These are phyloP conservation scores for Xylaria curta DNA, from an alignment of 495 filamentous ascomycete species.

Conservation along the genomic window DNA sequence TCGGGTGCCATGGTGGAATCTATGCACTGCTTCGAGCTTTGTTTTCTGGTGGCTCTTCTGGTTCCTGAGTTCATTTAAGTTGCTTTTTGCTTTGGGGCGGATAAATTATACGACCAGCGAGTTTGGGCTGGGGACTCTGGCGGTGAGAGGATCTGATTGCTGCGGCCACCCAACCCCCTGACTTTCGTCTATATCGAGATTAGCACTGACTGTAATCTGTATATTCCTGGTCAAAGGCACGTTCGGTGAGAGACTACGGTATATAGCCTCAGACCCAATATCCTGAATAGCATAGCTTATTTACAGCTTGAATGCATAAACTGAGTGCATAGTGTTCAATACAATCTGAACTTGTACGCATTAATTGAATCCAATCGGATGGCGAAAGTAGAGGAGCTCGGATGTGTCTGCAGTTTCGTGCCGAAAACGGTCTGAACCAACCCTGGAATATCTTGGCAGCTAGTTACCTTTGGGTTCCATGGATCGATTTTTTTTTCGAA, in stretches of 20 bases:
- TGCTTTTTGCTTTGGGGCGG: neutral
- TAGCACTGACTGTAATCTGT: neutral
- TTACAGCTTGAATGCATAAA: neutral
- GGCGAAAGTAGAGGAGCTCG: neutral
- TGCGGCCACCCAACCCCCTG: constrained; percentile 1
- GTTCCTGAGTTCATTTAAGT: neutral
- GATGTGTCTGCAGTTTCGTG: neutral
- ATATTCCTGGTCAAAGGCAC: neutral
- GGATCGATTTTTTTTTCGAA: neutral
- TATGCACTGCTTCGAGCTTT: neutral
- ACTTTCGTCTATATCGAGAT: neutral
- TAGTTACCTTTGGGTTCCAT: neutral
- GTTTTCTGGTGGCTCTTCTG: neutral
- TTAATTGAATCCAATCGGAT: neutral
- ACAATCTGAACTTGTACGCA: neutral
- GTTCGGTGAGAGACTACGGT: neutral
- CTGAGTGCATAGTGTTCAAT: neutral
- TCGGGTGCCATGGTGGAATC: constrained; percentile 2
- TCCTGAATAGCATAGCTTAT: neutral
- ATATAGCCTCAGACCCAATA: neutral
- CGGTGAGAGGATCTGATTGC: neutral
- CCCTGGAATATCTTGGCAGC: neutral
- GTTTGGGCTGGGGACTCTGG: neutral
- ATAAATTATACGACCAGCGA: neutral
- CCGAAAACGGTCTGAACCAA: neutral